phyloP scores from a whole-genome alignment of 2,329 filamentous ascomycete species.

The Talaromyces sp. region DNA sequence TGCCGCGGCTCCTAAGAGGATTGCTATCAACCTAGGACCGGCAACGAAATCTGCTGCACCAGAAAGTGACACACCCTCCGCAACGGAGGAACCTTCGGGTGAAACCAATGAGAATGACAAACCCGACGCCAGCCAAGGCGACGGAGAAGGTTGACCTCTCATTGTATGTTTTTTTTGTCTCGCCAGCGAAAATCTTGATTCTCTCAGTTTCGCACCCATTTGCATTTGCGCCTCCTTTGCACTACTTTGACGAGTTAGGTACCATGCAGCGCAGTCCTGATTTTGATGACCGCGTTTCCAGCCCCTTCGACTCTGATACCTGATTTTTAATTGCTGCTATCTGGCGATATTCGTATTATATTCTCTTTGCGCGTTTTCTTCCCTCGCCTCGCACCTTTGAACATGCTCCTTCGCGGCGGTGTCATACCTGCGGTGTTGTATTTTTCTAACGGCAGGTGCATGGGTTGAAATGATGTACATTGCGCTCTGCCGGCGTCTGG shows the following conservation, averaged over 20 bases:
- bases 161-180: constrained; percentile 2
- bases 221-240: constrained; percentile 8
- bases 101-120: constrained; percentile 36
- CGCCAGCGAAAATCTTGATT: constrained; percentile 14
- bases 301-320: constrained; percentile 10
- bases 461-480: constrained; percentile 27
- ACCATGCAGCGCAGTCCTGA: constrained; percentile 16
- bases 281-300: constrained; percentile 8
- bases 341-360: constrained; percentile 19
- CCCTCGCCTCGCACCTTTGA: constrained; percentile 4
- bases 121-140: constrained; percentile 26
- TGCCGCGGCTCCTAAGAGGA: constrained; percentile 39
- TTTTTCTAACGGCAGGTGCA: constrained; percentile 10
- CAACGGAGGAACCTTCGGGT: constrained; percentile 18
- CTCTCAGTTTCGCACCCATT: constrained; percentile 10
- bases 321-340: constrained; percentile 13
- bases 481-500: constrained; percentile 27
- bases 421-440: constrained; percentile 15
- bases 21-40: constrained; percentile 44
- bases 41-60: constrained; percentile 25
- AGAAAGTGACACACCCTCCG: constrained; percentile 18
- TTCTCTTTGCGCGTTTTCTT: constrained; percentile 11
- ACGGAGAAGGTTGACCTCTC: constrained; percentile 22
- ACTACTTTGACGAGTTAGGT: constrained; percentile 23
- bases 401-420: constrained; percentile 8